These are phyloP conservation scores for Epichloe festucae DNA, from an alignment of 2,329 filamentous ascomycete species.

Conservation along the genomic window DNA sequence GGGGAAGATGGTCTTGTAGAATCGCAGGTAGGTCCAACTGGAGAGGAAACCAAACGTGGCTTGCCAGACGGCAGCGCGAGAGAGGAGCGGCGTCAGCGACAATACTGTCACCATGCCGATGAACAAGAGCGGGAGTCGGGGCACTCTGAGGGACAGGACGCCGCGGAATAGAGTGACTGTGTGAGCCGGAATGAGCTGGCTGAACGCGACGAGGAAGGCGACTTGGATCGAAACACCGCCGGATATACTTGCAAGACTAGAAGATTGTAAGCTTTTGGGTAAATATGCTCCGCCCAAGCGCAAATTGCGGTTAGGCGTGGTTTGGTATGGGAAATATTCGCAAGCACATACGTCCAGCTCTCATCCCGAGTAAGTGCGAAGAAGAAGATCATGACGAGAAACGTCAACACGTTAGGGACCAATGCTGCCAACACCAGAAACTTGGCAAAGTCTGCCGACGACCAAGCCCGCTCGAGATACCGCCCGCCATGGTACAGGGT, in stretches of 20 bases:
- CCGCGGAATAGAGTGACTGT: slow-evolving; percentile 90
- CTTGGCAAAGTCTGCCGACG: slow-evolving; percentile 79
- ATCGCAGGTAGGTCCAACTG: slow-evolving; percentile 92
- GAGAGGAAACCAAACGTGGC: slow-evolving; percentile 70
- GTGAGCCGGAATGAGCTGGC: slow-evolving; percentile 92
- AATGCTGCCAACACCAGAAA: slow-evolving; percentile 68
- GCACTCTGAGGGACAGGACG: slow-evolving; percentile 76
- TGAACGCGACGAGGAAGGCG: slow-evolving; percentile 90
- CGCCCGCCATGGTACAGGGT: slow-evolving; percentile 85
- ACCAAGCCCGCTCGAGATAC: slow-evolving; percentile 94
- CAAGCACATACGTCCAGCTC: slow-evolving; percentile 48
- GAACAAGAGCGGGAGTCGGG: slow-evolving; percentile 57
- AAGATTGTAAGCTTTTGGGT: too few species aligned
- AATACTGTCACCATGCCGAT: slow-evolving; percentile 59
- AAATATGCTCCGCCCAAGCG: too few species aligned
- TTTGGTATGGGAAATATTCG: too few species aligned
- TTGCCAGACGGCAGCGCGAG: slow-evolving; percentile 67
- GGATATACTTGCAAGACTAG: slow-evolving; percentile 66
- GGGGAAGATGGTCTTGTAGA: slow-evolving; percentile 70
- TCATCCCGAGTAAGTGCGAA: slow-evolving; percentile 56
- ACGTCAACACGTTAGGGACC: slow-evolving; percentile 67
- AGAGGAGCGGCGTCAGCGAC: slow-evolving; percentile 41
- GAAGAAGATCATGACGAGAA: slow-evolving; percentile 60
- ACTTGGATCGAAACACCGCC: slow-evolving; percentile 85
- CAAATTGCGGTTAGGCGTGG: too few species aligned